Conservation (phyloP, 305 asterid genomes). For the Solanum hybrid region DNA sequence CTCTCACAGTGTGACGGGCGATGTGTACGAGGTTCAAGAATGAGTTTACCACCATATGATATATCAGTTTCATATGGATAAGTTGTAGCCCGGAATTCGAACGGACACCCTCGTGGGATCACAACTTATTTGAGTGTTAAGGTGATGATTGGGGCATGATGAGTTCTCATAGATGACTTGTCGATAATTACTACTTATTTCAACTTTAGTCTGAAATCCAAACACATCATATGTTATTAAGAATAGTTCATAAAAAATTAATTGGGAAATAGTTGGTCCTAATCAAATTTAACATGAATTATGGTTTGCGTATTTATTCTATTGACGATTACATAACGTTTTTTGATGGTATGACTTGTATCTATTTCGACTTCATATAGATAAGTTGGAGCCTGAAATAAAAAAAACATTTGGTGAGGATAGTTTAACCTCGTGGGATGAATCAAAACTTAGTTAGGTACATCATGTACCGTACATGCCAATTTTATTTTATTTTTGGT, state of each 20-base stretch:
- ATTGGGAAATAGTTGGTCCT: not conserved
- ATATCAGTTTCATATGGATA: not conserved
- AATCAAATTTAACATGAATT: not conserved
- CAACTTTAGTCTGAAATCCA: not conserved
- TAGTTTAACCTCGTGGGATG: not conserved
- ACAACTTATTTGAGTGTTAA: not conserved
- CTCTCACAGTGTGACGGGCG: not conserved
- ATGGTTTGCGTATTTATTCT: not conserved
- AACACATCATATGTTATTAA: not conserved
- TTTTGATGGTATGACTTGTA: too few relatives aligned
- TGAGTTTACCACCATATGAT: not conserved
- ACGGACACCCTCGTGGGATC: not conserved
- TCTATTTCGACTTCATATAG: not conserved
- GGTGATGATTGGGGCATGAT: not conserved
- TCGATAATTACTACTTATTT: not conserved
- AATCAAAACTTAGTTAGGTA: not conserved
- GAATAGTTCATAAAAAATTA: not conserved
- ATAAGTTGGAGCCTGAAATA: not conserved
- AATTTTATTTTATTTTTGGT: not conserved
- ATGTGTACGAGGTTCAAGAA: not conserved
- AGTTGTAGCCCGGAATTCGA: not conserved
- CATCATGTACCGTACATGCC: not conserved
- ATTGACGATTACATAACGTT: too few relatives aligned
- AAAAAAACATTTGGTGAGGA: not conserved
- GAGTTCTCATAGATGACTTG: not conserved